phyloP scores from a whole-genome alignment of 2,329 filamentous ascomycete genomes.

The Aaosphaeria arxii region DNA sequence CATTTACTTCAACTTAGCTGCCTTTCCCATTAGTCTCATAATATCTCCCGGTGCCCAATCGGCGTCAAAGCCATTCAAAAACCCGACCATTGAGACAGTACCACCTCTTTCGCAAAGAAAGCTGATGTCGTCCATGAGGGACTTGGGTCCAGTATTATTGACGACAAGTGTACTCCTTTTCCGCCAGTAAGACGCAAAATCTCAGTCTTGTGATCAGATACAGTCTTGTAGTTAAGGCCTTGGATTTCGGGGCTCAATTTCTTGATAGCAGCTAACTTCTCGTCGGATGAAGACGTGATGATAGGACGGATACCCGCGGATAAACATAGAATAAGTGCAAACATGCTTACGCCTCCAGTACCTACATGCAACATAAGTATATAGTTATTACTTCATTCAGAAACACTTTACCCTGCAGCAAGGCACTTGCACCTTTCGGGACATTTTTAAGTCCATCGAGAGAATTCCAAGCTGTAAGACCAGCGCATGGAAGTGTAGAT shows the following conservation, averaged over 20 bases:
- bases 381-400: neutral
- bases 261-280: constrained; percentile 51
- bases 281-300: constrained; percentile 53
- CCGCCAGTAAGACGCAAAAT: constrained; percentile 44
- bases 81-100: constrained; percentile 3
- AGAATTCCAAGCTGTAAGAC: constrained; percentile 8
- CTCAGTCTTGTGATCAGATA: constrained; percentile 47
- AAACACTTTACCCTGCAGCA: neutral
- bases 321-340: constrained; percentile 9
- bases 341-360: constrained; percentile 36
- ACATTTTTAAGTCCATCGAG: constrained; percentile 1
- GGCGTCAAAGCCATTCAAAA: neutral
- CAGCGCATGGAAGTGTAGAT: constrained; percentile 5
- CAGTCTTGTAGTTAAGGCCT: constrained; percentile 56
- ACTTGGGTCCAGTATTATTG: constrained; percentile 18
- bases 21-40: neutral
- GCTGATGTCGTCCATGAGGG: neutral
- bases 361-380: constrained; percentile 9
- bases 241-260: neutral
- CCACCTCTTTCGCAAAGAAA: neutral
- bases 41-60: neutral
- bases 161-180: constrained; percentile 42
- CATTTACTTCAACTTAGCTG: neutral
- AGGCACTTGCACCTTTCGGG: neutral
- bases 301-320: constrained; percentile 37